These are phyloP conservation scores for Aegilops longissima DNA, from an alignment of 176 grass and related monocot genomes.

Conservation along the genomic window DNA sequence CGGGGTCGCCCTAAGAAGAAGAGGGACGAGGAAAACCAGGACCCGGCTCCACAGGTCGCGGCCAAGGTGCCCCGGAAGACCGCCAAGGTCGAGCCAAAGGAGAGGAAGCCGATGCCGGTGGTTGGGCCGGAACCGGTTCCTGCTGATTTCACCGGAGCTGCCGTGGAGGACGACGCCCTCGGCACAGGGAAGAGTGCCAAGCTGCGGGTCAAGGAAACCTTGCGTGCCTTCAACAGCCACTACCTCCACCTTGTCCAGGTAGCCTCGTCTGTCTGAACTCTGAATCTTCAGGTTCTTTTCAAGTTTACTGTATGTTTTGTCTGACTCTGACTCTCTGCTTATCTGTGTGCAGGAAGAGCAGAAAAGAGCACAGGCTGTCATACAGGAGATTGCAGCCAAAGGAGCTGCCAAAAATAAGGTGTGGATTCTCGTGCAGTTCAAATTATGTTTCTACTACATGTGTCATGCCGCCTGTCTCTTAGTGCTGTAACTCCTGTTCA, in stretches of 20 bases:
- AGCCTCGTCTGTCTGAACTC: not conserved
- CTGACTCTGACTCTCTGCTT: conserved; percentile 4
- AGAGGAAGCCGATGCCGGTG: not conserved
- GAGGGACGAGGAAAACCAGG: conserved; percentile 35
- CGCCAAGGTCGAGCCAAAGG: not conserved
- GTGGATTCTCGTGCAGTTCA: not conserved
- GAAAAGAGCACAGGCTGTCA: conserved; percentile 38
- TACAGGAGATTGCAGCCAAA: conserved; percentile 45
- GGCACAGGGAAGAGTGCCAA: conserved; percentile 51
- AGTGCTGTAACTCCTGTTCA: not conserved
- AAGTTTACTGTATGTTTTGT: no score
- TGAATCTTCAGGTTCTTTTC: not conserved
- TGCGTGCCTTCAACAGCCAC: conserved; percentile 69
- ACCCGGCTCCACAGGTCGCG: not conserved
- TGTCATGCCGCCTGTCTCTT: not conserved
- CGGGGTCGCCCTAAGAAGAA: conserved; percentile 30
- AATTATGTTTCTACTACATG: not conserved
- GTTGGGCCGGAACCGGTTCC: conserved; percentile 14
- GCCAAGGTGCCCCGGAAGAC: conserved; percentile 4
- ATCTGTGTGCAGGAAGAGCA: conserved; percentile 45
- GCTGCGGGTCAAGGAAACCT: conserved; percentile 60
- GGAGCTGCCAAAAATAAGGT: conserved; percentile 35
- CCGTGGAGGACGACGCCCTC: conserved; percentile 7
- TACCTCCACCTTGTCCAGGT: conserved; percentile 88
- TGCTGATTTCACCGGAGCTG: not conserved